These are phyloP conservation scores for Scleromitrula shiraiana DNA, from an alignment of 2,329 filamentous ascomycete genomes.

Conservation along the genomic window DNA sequence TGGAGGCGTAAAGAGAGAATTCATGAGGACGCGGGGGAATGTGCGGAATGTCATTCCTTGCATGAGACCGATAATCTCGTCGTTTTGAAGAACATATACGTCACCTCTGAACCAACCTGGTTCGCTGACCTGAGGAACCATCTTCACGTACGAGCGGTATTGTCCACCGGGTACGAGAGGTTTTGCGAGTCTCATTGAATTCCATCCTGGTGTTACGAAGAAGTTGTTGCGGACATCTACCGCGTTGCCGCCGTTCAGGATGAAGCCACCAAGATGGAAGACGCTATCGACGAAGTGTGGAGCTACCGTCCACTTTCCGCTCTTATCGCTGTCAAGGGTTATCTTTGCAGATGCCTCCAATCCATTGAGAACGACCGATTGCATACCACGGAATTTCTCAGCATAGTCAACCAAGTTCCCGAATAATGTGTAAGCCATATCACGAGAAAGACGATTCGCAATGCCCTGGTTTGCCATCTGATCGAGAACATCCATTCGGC, in stretches of 20 bases:
- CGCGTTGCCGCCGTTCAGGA: slow-evolving; percentile 45
- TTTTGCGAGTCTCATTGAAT: slow-evolving; percentile 41
- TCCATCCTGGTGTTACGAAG: slow-evolving; percentile 40
- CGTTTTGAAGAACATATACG: slow-evolving; percentile 31
- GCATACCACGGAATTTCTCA: slow-evolving; percentile 44
- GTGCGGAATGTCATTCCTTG: neutral
- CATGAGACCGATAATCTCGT: slow-evolving; percentile 21
- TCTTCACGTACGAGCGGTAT: slow-evolving; percentile 49
- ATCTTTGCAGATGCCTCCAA: slow-evolving; percentile 37
- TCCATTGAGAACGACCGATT: slow-evolving; percentile 43
- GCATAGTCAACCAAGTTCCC: slow-evolving; percentile 47
- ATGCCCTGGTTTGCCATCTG: slow-evolving; percentile 2
- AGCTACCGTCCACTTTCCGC: slow-evolving; percentile 45
- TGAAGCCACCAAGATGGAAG: slow-evolving; percentile 50
- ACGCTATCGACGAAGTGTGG: slow-evolving; percentile 50
- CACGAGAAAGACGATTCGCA: slow-evolving; percentile 32
- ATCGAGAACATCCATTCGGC: neutral
- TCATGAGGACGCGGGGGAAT: neutral
- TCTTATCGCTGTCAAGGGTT: slow-evolving; percentile 36
- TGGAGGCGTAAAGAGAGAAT: neutral
- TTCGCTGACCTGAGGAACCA: slow-evolving; percentile 28
- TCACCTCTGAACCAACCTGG: slow-evolving; percentile 22
- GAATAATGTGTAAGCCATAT: slow-evolving; percentile 65
- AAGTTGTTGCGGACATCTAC: neutral
- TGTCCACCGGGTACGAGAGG: slow-evolving; percentile 36